A percentile compares a stretch with the other conserved stretches of the same genome.
Conservation (phyloP, 2,329 filamentous ascomycete genomes). For the Xylariales sp. region DNA sequence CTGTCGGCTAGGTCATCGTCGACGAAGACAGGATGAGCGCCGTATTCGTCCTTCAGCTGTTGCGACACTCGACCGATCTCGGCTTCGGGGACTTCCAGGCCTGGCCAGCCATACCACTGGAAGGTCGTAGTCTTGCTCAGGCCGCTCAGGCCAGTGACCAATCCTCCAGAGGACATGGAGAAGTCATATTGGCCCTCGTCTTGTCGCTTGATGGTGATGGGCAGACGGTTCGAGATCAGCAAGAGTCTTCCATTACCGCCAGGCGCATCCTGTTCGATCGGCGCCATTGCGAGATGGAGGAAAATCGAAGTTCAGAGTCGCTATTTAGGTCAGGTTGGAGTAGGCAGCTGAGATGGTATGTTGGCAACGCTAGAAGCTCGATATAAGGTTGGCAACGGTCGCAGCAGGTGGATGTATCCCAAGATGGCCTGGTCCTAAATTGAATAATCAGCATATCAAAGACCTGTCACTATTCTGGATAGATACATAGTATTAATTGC, state of each 20-base stretch:
- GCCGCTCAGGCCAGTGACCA: slow-evolving; percentile 90
- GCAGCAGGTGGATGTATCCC: too few relatives aligned
- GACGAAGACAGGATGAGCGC: slow-evolving; percentile 87
- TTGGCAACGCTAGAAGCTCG: too few relatives aligned
- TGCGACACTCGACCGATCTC: slow-evolving; percentile 72
- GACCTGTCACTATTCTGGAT: too few relatives aligned
- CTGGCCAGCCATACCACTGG: slow-evolving; percentile 98
- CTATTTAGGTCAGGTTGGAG: too few relatives aligned
- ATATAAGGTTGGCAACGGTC: too few relatives aligned
- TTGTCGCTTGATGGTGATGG: slow-evolving; percentile 92
- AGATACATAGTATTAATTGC: too few relatives aligned
- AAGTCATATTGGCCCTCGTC: slow-evolving; percentile 90
- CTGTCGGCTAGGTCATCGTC: slow-evolving; percentile 89
- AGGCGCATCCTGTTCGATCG: too few relatives aligned
- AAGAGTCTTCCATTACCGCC: slow-evolving; percentile 65
- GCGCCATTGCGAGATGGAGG: too few relatives aligned
- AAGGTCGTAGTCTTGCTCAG: slow-evolving; percentile 90
- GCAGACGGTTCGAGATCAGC: slow-evolving; percentile 88
- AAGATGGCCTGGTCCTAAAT: too few relatives aligned
- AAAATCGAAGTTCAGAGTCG: too few relatives aligned
- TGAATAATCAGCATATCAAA: too few relatives aligned
- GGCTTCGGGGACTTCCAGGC: slow-evolving; percentile 80
- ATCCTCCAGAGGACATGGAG: slow-evolving; percentile 92
- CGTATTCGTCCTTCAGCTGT: slow-evolving; percentile 80
- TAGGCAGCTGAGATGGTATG: too few relatives aligned